These are phyloP conservation scores for Eucalyptus victrix DNA, from an alignment of 345 rosid genomes.

Conservation along the genomic window DNA sequence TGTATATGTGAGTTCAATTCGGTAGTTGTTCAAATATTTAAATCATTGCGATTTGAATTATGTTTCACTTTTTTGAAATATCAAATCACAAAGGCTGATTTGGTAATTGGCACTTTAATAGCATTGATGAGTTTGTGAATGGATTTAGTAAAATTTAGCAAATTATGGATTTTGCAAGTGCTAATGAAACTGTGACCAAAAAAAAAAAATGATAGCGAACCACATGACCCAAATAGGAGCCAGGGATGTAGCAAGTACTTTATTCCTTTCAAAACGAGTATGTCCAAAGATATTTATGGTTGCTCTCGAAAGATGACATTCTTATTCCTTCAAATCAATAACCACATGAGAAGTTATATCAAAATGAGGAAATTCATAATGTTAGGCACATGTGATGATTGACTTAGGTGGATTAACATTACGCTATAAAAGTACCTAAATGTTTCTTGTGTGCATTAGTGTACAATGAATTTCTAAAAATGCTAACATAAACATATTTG, in stretches of 20 bases:
- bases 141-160: neutral
- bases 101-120: neutral
- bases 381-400: too few relatives aligned
- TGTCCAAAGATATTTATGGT: neutral
- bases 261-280: neutral
- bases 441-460: neutral
- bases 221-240: too few relatives aligned
- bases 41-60: neutral
- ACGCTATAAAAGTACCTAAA: neutral
- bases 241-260: neutral
- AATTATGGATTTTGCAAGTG: neutral
- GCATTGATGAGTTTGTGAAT: neutral
- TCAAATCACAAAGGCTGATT: neutral
- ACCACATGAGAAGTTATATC: accelerated
- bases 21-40: neutral
- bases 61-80: neutral
- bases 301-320: neutral
- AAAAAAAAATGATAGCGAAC: too few relatives aligned
- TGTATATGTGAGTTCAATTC: neutral
- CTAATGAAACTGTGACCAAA: too few relatives aligned
- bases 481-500: neutral
- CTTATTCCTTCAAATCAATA: neutral
- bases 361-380: neutral
- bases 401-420: neutral
- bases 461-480: neutral